Evolutionary conservation across 2,329 filamentous ascomycete species (phyloP).

Genomic region (Aspergillus puulaauensis): DNA sequence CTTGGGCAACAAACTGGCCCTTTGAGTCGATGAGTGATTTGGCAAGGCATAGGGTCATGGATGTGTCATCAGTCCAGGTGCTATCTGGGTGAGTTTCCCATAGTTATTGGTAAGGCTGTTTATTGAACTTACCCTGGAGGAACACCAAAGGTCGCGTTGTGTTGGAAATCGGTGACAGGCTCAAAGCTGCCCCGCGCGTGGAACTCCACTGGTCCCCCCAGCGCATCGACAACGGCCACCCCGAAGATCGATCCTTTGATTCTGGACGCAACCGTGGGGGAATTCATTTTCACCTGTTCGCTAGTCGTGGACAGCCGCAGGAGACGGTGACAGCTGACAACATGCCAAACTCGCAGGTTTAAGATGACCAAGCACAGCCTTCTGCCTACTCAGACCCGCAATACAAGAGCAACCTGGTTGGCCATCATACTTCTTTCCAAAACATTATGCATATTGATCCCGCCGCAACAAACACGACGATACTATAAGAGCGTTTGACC

Average conservation of each 20-base stretch:
- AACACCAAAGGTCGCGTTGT: neutral
- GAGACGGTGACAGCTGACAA: too few species aligned
- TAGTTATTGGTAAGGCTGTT: neutral
- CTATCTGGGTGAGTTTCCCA: constrained; percentile 10
- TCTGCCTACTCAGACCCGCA: neutral
- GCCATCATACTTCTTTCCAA: too few species aligned
- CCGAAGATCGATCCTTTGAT: constrained; percentile 36
- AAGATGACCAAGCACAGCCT: neutral
- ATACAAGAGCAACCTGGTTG: neutral
- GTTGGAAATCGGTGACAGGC: constrained; percentile 25
- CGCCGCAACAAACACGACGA: too few species aligned
- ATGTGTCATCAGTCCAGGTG: constrained; percentile 46
- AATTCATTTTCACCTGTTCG: neutral
- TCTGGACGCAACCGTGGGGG: neutral
- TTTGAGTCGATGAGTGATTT: constrained; percentile 36
- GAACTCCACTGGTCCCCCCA: constrained; percentile 46
- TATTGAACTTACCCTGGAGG: neutral
- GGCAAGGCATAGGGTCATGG: constrained; percentile 45
- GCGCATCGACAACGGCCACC: constrained; percentile 43
- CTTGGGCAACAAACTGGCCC: constrained; percentile 29
- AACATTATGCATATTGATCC: too few species aligned
- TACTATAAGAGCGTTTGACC: too few species aligned
- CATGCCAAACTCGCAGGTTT: neutral
- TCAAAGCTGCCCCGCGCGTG: constrained; percentile 34
- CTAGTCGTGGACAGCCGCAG: neutral